Percentiles rank a stretch among this genome's conserved stretches.
Conservation (phyloP, 192 early-diverging fungal genomes). For the Helicostylum pulchrum region DNA sequence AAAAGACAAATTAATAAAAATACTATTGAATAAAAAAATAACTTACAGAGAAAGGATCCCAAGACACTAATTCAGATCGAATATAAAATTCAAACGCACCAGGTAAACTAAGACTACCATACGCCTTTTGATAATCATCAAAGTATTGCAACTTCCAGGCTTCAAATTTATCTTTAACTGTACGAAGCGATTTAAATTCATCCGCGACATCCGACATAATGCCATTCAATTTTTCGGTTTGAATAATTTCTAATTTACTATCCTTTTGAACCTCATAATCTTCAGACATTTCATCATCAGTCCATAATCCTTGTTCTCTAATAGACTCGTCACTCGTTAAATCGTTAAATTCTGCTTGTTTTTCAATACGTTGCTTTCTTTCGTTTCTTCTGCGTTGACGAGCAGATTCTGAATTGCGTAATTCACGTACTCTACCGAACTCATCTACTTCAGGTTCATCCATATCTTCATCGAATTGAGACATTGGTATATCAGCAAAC, state of each 20-base stretch:
- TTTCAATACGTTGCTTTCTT: constrained; percentile 17
- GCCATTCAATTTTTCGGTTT: constrained; percentile 21
- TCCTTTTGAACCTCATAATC: constrained; percentile 30
- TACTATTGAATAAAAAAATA: not conserved
- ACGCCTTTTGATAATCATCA: constrained; percentile 56
- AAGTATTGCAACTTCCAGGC: constrained; percentile 49
- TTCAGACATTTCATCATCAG: constrained; percentile 47
- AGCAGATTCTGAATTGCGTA: constrained; percentile 25
- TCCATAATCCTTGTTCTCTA: constrained; percentile 32
- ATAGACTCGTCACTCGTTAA: not conserved
- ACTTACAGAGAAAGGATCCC: constrained; percentile 47
- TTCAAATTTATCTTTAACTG: constrained; percentile 48
- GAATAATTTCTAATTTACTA: constrained; percentile 31
- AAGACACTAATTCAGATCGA: constrained; percentile 48
- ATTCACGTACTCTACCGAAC: constrained; percentile 37
- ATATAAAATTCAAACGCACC: constrained; percentile 57
- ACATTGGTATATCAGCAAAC: constrained; percentile 37
- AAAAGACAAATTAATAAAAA: constrained; percentile 2
- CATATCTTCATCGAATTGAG: constrained; percentile 12
- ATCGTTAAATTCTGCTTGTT: not conserved
- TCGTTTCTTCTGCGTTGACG: constrained; percentile 32
- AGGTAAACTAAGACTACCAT: constrained; percentile 51
- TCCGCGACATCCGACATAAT: constrained; percentile 42
- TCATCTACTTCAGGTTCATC: constrained; percentile 33
- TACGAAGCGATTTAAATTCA: constrained; percentile 42